These are phyloP conservation scores for Auricularia sp. DNA, from an alignment of 768 basidiomycete species.

Conservation along the genomic window DNA sequence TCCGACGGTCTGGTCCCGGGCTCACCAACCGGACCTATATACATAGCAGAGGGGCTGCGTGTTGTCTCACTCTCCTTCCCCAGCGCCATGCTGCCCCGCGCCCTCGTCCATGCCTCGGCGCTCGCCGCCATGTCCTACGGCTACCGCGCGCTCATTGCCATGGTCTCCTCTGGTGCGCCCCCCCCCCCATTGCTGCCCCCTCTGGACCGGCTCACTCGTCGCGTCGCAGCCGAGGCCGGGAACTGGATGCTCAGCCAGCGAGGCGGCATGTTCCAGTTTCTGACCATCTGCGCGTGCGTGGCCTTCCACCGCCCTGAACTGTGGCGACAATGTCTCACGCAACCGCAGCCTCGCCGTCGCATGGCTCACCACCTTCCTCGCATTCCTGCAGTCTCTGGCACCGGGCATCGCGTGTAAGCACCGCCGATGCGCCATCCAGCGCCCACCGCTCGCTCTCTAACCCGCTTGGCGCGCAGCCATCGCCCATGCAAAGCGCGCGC, in stretches of 20 bases:
- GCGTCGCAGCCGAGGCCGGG: not conserved
- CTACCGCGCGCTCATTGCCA: not conserved
- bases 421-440: not conserved
- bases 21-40: not conserved
- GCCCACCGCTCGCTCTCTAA: not conserved
- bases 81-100: not conserved
- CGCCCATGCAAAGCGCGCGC: slow-evolving; percentile 38
- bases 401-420: slow-evolving; percentile 27
- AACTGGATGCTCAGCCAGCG: slow-evolving; percentile 2
- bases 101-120: not conserved
- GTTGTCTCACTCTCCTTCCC: not conserved
- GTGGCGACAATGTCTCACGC: not conserved
- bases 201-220: not conserved
- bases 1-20: not conserved
- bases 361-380: slow-evolving; percentile 32
- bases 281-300: slow-evolving; percentile 69
- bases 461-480: slow-evolving; percentile 24
- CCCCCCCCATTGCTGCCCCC: not conserved
- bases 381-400: slow-evolving; percentile 31
- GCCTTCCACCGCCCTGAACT: not conserved
- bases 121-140: slow-evolving; percentile 6
- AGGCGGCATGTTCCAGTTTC: slow-evolving; percentile 60
- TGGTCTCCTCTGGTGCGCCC: not conserved
- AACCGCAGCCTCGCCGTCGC: slow-evolving; percentile 26
- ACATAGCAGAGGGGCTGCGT: too few species aligned